Evolutionary conservation across 2,329 filamentous ascomycete genomes (phyloP), one percentile per base, ranked within the genome.

Genomic region (Tolypocladium sp.): DNA sequence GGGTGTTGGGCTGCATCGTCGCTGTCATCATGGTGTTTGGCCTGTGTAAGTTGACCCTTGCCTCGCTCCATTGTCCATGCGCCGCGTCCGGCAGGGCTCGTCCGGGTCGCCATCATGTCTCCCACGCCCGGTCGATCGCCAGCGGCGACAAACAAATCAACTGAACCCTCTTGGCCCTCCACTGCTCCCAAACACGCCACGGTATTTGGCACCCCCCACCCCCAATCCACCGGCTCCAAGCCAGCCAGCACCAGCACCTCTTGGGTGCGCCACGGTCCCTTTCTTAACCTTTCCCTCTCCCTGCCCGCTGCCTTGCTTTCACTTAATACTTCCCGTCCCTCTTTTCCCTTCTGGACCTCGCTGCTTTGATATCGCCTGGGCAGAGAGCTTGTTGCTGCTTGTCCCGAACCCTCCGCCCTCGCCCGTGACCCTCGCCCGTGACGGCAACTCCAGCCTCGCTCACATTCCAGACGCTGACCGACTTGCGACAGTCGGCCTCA

Each of bases 381-480:
- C 22, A 51, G 46, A 51, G 46, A 51, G 25, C 44, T 30, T 20
- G 25, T 3, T 30, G 25, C 44, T 30, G 5, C 25, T n/a, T 25
- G 27, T n/a, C 20, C 9, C 30, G 30, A 17, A n/a, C 22, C 49
- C 27, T n/a, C 49, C 10, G 30, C 49, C 46, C 17, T 52, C 27
- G 27, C 17, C 27, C 8, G 17, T 20, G 27, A 33, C 49, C 46
- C 17, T 52, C 27, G 27, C 17, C 27, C 8, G 17, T 20, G 27
- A 33, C 49, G 27, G 49, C 30, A 13, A 30, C 49, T 52, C 10
- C 30, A 15, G 49, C 49, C 10, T 53, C 49, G n/a, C 46, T 46
- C 44, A 22, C 27, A 37, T 58, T 41, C 27, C 53, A 57, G 59
- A 38, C 62, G 63, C 70, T 72, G 65, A 72, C 66, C 64, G 17